A percentile compares a stretch with the other conserved stretches of the same genome.
These are phyloP conservation scores for Erigeron philadelphicus DNA, from an alignment of 140 eudicot genomes.

Conservation along the genomic window DNA sequence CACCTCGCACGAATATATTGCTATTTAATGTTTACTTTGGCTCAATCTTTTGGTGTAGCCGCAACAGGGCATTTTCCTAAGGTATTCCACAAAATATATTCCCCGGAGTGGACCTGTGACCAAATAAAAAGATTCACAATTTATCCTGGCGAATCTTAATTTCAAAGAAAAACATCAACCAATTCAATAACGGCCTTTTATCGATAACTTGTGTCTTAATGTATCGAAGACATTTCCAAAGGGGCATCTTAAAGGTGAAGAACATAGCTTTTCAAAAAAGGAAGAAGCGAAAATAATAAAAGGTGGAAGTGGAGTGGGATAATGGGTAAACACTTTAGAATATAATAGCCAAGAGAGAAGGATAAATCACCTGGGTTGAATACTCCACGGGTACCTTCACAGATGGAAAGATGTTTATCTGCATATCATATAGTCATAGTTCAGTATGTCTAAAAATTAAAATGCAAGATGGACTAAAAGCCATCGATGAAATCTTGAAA, in stretches of 20 bases:
- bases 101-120: conserved; percentile 82
- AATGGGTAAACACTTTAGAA: background rate
- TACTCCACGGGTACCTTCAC: conserved; percentile 82
- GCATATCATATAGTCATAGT: conserved; percentile 26
- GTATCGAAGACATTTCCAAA: too few relatives aligned
- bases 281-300: background rate
- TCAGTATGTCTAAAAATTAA: background rate
- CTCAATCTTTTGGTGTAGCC: conserved; percentile 42
- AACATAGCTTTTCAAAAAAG: too few relatives aligned
- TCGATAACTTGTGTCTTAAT: too few relatives aligned
- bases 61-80: conserved; percentile 89
- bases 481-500: background rate
- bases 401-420: conserved; percentile 88
- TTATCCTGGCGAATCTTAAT: background rate
- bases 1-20: conserved; percentile 6
- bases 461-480: background rate
- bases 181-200: too few relatives aligned
- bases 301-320: background rate
- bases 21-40: background rate
- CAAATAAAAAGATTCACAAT: conserved; percentile 14
- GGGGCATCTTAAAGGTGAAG: too few relatives aligned
- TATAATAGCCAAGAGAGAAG: background rate
- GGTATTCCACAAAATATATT: conserved; percentile 93
- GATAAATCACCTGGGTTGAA: conserved; percentile 65
- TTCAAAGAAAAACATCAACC: background rate